Percentiles rank a stretch among this genome's conserved stretches.
phyloP scores from a whole-genome alignment of 73 alveolate genomes.

The Paramecium caudatum region DNA sequence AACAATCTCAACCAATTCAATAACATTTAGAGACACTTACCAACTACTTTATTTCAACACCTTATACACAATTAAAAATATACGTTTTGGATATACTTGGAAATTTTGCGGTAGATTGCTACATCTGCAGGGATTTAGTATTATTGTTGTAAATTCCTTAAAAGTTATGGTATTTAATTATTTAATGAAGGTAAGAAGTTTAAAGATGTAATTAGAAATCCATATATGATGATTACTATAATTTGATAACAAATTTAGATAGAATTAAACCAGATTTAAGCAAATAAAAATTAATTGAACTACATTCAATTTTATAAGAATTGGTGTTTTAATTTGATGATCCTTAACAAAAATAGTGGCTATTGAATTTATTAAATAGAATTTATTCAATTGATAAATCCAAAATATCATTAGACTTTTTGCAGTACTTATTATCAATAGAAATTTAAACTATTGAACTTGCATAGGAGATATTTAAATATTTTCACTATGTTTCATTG shows the following conservation, averaged over 20 bases:
- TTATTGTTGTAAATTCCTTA: not conserved
- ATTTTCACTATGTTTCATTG: constrained; percentile 8
- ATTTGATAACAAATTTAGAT: not conserved
- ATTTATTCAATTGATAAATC: constrained; percentile 12
- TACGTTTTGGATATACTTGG: constrained; percentile 1
- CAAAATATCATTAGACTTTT: not conserved
- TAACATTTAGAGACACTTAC: constrained; percentile 6
- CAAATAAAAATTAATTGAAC: not conserved
- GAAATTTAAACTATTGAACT: not conserved
- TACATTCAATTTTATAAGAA: not conserved
- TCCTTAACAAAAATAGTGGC: not conserved
- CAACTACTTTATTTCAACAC: not conserved
- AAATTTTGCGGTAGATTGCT: constrained; percentile 1
- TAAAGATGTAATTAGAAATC: constrained; percentile 4
- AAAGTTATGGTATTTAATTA: not conserved
- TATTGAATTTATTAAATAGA: not conserved
- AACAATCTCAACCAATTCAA: constrained; percentile 3
- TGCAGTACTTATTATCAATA: not conserved
- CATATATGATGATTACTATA: not conserved
- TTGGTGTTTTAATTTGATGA: not conserved
- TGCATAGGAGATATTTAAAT: constrained; percentile 1
- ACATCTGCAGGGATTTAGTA: not conserved
- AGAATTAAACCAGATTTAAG: constrained; percentile 40
- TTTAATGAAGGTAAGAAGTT: not conserved
- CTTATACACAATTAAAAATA: constrained; percentile 3